Percentiles rank a stretch among this genome's conserved stretches.
phyloP scores from a whole-genome alignment of 352 stramenopile species.

The Pythium rhizo-oryzae region DNA sequence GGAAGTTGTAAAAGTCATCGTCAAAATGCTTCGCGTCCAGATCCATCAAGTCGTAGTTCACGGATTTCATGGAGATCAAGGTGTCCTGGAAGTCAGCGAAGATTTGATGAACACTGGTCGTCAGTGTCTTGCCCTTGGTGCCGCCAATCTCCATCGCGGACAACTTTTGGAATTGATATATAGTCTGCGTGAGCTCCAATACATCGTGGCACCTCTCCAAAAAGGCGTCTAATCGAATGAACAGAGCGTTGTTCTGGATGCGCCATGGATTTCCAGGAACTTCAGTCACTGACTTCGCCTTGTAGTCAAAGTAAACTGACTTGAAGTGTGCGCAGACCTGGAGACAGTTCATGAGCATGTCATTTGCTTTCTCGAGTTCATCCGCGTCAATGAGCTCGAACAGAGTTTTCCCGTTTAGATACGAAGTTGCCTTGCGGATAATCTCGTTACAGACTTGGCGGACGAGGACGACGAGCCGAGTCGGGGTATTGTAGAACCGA shows the following conservation, averaged over 20 bases:
- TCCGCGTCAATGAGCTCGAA: slow-evolving; percentile 86
- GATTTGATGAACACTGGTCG: slow-evolving; percentile 90
- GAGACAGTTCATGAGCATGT: slow-evolving; percentile 72
- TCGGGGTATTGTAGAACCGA: slow-evolving; percentile 91
- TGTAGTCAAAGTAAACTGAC: slow-evolving; percentile 93
- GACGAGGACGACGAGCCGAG: slow-evolving; percentile 86
- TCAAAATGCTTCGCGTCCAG: slow-evolving; percentile 92
- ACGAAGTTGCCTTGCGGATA: slow-evolving; percentile 72
- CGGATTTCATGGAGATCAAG: slow-evolving; percentile 69
- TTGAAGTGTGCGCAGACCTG: slow-evolving; percentile 91
- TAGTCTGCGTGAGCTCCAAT: slow-evolving; percentile 88
- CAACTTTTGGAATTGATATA: slow-evolving; percentile 90
- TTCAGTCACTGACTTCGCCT: slow-evolving; percentile 78
- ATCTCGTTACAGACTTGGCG: slow-evolving; percentile 91
- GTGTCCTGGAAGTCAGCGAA: slow-evolving; percentile 86
- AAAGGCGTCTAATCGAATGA: slow-evolving; percentile 90
- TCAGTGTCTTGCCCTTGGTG: slow-evolving; percentile 94
- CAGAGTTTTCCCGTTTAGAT: slow-evolving; percentile 73
- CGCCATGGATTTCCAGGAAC: slow-evolving; percentile 88
- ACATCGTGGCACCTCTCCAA: slow-evolving; percentile 93
- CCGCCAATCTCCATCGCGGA: slow-evolving; percentile 89
- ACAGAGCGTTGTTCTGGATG: slow-evolving; percentile 92
- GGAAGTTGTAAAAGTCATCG: slow-evolving; percentile 92
- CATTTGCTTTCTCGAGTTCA: slow-evolving; percentile 69
- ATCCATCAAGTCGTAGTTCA: slow-evolving; percentile 91